Conservation (phyloP, 176 grass and related monocot species). For the Rhynchospora pubera region DNA sequence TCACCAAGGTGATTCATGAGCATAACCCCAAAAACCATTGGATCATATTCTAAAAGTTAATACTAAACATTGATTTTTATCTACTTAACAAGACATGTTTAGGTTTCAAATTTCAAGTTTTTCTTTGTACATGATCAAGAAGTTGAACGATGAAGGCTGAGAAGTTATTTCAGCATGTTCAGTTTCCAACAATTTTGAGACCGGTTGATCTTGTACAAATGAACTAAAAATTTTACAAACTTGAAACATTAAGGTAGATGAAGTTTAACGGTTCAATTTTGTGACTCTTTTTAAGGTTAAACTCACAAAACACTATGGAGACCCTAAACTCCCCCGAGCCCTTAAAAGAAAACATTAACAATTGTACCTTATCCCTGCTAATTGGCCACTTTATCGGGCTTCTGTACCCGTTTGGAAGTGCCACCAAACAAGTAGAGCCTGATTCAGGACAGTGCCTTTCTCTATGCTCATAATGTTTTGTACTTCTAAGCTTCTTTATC, state of each 20-base stretch:
- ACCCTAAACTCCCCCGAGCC: background rate
- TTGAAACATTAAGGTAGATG: background rate
- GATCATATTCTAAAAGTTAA: background rate
- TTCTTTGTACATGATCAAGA: background rate
- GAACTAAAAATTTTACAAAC: background rate
- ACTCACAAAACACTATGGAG: background rate
- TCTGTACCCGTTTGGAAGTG: slow-evolving; percentile 48
- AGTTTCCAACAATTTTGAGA: background rate
- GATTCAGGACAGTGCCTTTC: slow-evolving; percentile 68
- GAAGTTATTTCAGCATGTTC: background rate
- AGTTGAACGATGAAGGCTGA: background rate
- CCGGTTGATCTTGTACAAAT: background rate
- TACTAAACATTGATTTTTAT: background rate
- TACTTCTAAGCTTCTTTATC: slow-evolving; percentile 56
- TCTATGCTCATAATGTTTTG: slow-evolving; percentile 81
- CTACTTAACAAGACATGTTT: background rate
- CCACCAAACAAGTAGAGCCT: slow-evolving; percentile 54
- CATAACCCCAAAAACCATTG: background rate
- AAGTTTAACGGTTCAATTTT: background rate
- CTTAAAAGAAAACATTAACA: background rate
- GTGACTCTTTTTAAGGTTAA: background rate
- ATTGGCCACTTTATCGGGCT: slow-evolving; percentile 52
- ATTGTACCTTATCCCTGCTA: slow-evolving; percentile 61
- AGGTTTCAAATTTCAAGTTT: background rate
- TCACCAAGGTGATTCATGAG: background rate